A percentile compares a stretch with the other conserved stretches of the same genome.
phyloP scores from a whole-genome alignment of 2,329 filamentous ascomycete species.

The Ceratocystis huliohia region DNA sequence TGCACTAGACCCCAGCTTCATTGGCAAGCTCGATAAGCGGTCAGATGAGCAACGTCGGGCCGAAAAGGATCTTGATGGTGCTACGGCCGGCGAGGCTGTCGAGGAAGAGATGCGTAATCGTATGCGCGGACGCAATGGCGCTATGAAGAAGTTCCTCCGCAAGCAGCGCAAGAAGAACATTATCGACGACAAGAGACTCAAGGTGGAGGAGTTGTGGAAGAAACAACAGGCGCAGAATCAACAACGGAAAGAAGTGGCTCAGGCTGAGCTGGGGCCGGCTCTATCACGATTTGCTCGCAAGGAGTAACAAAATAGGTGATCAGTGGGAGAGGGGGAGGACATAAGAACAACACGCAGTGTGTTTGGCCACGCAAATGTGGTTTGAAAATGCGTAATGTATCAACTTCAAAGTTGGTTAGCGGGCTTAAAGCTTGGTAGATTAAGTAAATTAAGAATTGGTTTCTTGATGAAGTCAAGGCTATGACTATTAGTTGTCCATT shows the following conservation, averaged over 20 bases:
- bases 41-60: conserved; percentile 64
- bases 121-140: conserved; percentile 79
- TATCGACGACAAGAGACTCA: conserved; percentile 86
- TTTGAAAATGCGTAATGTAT: no score
- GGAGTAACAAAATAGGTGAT: conserved; percentile 30
- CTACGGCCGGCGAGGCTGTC: conserved; percentile 36
- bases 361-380: no score
- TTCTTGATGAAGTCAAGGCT: no score
- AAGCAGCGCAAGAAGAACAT: conserved; percentile 91
- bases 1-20: conserved; percentile 78
- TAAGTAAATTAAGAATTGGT: no score
- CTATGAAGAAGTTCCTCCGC: conserved; percentile 72
- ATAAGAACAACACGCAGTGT: background rate
- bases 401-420: no score
- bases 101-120: conserved; percentile 58
- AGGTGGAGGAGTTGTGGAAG: conserved; percentile 70
- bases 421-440: no score
- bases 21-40: conserved; percentile 74
- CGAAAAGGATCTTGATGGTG: conserved; percentile 68
- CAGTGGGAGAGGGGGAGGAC: conserved; percentile 12
- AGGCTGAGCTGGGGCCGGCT: conserved; percentile 70
- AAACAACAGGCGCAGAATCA: conserved; percentile 56
- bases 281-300: conserved; percentile 73
- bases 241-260: conserved; percentile 48
- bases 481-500: no score